Percentiles rank a stretch among this genome's conserved stretches.
Conservation (phyloP, 2,329 filamentous ascomycete genomes). For the Monosporascus sp. region DNA sequence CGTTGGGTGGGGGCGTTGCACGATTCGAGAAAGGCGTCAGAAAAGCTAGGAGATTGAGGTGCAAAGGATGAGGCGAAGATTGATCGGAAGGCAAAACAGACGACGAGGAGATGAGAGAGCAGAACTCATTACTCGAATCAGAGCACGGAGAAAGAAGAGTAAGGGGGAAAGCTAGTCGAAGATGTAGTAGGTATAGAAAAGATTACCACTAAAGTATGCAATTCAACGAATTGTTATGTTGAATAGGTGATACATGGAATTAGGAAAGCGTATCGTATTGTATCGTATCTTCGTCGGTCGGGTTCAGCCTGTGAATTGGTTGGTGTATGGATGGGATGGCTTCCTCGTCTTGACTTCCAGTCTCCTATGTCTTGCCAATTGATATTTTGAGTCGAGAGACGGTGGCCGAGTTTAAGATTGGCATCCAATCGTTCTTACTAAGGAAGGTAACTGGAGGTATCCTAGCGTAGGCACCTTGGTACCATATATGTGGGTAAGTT, state of each 20-base stretch:
- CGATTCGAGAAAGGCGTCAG: not conserved
- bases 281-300: not conserved
- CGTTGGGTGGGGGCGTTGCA: not conserved
- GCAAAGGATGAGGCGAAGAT: not conserved
- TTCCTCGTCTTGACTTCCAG: not conserved
- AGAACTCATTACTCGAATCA: too few relatives aligned
- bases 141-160: too few relatives aligned
- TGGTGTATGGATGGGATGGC: not conserved
- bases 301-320: not conserved
- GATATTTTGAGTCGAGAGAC: too few relatives aligned
- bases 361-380: too few relatives aligned
- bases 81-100: not conserved
- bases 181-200: not conserved
- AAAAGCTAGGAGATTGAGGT: not conserved
- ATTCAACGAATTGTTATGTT: not conserved
- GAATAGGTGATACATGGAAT: not conserved
- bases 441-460: too few relatives aligned
- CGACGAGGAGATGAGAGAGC: not conserved
- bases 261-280: not conserved
- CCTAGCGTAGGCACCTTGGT: not conserved
- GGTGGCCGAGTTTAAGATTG: too few relatives aligned
- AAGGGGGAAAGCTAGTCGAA: too few relatives aligned
- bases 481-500: not conserved
- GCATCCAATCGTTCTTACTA: too few relatives aligned
- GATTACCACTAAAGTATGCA: not conserved